Evolutionary conservation across 2,329 filamentous ascomycete species (phyloP).

Genomic region (Lasiodiplodia sp.): DNA sequence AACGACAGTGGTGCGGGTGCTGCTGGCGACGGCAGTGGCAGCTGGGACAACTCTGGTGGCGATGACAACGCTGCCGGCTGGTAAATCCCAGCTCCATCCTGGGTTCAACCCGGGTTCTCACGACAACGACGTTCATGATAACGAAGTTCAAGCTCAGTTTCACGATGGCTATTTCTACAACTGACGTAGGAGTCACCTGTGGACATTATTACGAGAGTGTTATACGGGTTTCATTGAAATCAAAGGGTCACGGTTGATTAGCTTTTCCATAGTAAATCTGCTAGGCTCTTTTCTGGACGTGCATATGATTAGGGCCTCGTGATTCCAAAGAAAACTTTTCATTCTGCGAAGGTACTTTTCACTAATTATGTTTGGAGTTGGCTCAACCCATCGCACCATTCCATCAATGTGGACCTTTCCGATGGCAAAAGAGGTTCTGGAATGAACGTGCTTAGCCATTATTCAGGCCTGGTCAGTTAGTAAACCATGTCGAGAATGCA

Average conservation of each 20-base stretch:
- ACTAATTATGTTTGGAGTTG: too few species aligned
- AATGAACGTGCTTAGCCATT: too few species aligned
- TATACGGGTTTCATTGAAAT: background rate
- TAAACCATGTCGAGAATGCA: too few species aligned
- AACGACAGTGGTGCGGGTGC: background rate
- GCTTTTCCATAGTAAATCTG: background rate
- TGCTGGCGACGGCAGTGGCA: background rate
- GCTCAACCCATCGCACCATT: too few species aligned
- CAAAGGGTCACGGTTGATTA: constrained; percentile 4
- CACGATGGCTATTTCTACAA: background rate
- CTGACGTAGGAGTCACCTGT: background rate
- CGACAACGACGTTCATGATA: background rate
- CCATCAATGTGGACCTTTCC: too few species aligned
- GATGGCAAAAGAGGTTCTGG: too few species aligned
- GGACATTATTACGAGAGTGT: background rate
- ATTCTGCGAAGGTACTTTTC: too few species aligned
- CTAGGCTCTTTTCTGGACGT: background rate
- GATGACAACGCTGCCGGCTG: background rate
- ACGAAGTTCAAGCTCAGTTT: background rate
- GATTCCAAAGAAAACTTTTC: too few species aligned
- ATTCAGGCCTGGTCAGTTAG: too few species aligned
- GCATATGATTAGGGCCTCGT: too few species aligned
- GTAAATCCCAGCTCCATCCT: background rate
- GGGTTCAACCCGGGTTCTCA: background rate
- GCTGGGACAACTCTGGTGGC: background rate